Evolutionary conservation across 768 basidiomycete species (phyloP).

Genomic region (Termitomyces titanicus): DNA sequence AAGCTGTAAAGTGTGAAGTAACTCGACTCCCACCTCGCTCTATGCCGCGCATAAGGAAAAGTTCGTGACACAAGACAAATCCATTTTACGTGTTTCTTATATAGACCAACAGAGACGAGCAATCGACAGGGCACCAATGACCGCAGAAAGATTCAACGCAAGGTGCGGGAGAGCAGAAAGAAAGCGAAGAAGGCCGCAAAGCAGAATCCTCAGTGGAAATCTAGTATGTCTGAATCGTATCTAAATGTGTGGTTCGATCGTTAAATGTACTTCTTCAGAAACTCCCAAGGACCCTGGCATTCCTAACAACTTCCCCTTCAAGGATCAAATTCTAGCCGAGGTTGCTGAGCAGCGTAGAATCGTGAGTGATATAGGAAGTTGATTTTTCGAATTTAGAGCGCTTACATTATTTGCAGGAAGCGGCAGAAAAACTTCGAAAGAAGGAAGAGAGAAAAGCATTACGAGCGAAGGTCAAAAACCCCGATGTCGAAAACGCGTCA

Average conservation of each 20-base stretch:
- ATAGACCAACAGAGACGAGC: conserved; percentile 67
- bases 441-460: conserved; percentile 62
- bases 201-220: conserved; percentile 85
- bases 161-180: conserved; percentile 71
- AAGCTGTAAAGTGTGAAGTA: neutral
- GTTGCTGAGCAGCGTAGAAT: conserved; percentile 75
- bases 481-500: neutral
- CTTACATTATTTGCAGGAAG: conserved; percentile 42
- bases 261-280: conserved; percentile 36
- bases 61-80: conserved; percentile 2
- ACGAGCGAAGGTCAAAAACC: conserved; percentile 15
- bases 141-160: conserved; percentile 69
- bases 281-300: conserved; percentile 90
- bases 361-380: conserved; percentile 36
- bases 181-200: conserved; percentile 74
- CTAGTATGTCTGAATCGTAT: conserved; percentile 49
- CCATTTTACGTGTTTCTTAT: neutral
- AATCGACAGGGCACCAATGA: conserved; percentile 74
- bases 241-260: neutral
- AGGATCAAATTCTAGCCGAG: conserved; percentile 91
- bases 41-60: conserved; percentile 17
- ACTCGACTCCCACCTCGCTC: neutral
- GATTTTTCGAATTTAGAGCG: neutral
- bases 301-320: conserved; percentile 90
- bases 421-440: conserved; percentile 69